Conservation (phyloP, 1,284 basidiomycete genomes). For the Ustilago lituana region DNA sequence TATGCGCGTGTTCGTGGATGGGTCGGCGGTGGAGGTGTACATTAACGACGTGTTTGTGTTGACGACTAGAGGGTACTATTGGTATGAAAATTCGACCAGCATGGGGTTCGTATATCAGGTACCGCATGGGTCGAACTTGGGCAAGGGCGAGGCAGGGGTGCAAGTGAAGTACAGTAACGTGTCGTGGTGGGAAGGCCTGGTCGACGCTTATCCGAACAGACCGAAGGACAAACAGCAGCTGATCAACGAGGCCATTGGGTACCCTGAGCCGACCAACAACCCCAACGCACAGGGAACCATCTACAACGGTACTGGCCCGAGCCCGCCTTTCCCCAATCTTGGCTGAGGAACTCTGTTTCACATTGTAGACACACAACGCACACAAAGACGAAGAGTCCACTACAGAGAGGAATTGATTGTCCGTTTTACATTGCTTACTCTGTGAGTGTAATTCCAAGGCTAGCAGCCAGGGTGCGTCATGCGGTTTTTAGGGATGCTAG, state of each 20-base stretch:
- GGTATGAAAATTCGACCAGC: conserved; percentile 19
- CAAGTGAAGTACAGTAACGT: conserved; percentile 13
- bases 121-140: conserved; percentile 3
- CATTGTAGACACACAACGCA: too few relatives aligned
- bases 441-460: neutral
- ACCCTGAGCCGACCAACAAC: conserved; percentile 29
- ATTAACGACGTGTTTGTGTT: conserved; percentile 40
- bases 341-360: too few relatives aligned
- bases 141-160: neutral
- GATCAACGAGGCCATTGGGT: conserved; percentile 18
- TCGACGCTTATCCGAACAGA: conserved; percentile 32
- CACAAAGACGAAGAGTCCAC: too few relatives aligned
- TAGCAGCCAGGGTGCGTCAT: conserved; percentile 19
- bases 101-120: conserved; percentile 34
- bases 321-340: conserved; percentile 20
- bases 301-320: conserved; percentile 26
- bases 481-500: conserved; percentile 44
- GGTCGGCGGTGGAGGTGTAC: conserved; percentile 38
- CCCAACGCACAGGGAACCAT: conserved; percentile 22
- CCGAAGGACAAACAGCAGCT: conserved; percentile 25
- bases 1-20: conserved; percentile 39
- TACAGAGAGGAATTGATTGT: too few relatives aligned
- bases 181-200: conserved; percentile 39
- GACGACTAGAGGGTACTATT: conserved; percentile 36
- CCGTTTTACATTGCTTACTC: neutral